Evolutionary conservation across 495 filamentous ascomycete genomes (phyloP).

Genomic region (Achaetomiella virescens): DNA sequence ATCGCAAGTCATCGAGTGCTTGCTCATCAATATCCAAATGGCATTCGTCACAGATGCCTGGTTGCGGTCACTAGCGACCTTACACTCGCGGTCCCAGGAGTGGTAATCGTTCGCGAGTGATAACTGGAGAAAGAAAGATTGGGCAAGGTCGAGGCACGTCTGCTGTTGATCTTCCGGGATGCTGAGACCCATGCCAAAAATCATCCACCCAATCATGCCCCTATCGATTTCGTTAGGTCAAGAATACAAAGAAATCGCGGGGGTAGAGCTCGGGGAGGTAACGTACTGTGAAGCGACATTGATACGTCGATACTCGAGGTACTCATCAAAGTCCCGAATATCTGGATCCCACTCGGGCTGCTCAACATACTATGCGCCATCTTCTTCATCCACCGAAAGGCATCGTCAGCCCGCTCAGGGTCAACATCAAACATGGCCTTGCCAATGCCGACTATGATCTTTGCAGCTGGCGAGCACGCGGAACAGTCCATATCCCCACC

Average conservation of each 20-base stretch:
- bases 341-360: neutral
- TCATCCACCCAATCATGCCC: neutral
- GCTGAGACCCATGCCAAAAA: neutral
- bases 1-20: neutral
- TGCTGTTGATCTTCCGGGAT: slow-evolving; percentile 8
- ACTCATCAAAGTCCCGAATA: neutral
- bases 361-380: neutral
- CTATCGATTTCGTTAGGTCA: neutral
- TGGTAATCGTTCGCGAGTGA: neutral
- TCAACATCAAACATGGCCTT: neutral
- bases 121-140: neutral
- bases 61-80: neutral
- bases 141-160: neutral
- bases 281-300: neutral
- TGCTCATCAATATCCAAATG: slow-evolving; percentile 1
- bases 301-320: slow-evolving; percentile 1
- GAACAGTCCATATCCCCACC: neutral
- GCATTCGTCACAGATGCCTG: neutral
- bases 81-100: slow-evolving; percentile 3
- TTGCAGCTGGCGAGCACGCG: neutral
- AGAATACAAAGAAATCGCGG: neutral
- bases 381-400: neutral
- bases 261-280: neutral
- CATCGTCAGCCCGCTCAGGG: neutral
- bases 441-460: neutral